These are phyloP conservation scores for Dendrocalamus latiflorus DNA, from an alignment of 202 grass and related monocot species.

Conservation along the genomic window DNA sequence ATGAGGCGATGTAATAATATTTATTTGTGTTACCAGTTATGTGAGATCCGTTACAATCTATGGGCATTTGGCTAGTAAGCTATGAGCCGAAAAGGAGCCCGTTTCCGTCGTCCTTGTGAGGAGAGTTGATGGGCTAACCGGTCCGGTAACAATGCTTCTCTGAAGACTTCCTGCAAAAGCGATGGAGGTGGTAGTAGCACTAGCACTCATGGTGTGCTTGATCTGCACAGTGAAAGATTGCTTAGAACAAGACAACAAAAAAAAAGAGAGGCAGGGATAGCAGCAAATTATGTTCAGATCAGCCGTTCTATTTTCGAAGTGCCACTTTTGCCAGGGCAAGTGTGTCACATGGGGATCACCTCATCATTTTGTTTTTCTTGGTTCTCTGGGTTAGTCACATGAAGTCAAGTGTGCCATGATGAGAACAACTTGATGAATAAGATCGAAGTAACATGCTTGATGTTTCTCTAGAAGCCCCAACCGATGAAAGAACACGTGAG, in stretches of 20 bases:
- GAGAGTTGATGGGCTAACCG: neutral
- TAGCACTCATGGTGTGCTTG: neutral
- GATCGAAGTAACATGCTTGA: neutral
- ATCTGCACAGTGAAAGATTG: neutral
- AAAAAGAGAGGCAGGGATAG: neutral
- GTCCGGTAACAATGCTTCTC: neutral
- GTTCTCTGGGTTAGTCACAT: too few relatives aligned
- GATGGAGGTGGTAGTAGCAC: neutral
- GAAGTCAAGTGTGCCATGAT: neutral
- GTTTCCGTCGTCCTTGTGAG: neutral
- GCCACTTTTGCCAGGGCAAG: neutral
- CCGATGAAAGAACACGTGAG: neutral
- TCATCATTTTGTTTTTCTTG: too few relatives aligned
- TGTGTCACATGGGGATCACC: too few relatives aligned
- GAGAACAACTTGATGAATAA: neutral
- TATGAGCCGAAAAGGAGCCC: too few relatives aligned
- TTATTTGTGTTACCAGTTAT: too few relatives aligned
- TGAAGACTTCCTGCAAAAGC: neutral
- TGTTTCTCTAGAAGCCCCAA: neutral
- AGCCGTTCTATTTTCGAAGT: neutral
- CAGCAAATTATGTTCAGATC: neutral
- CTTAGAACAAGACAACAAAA: too few relatives aligned
- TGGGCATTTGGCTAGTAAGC: too few relatives aligned
- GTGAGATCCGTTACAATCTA: too few relatives aligned
- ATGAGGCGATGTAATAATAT: slow-evolving; percentile 82